A percentile compares a stretch with the other conserved stretches of the same genome.
These are phyloP conservation scores for Lecanicillium sp. DNA, from an alignment of 2,329 filamentous ascomycete genomes.

Conservation along the genomic window DNA sequence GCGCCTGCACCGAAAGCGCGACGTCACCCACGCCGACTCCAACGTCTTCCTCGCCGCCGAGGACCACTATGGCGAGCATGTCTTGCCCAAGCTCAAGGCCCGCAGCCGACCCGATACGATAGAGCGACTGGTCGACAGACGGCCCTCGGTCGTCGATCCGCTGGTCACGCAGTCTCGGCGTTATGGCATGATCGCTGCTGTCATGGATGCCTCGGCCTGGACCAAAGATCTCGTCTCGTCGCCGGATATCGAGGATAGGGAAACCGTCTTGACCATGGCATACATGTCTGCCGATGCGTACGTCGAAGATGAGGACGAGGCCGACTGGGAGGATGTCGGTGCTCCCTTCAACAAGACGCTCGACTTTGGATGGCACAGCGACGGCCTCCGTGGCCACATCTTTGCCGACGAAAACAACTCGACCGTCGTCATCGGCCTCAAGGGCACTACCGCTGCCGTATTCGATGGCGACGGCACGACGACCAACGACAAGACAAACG, in stretches of 20 bases:
- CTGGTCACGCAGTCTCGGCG: conserved; percentile 68
- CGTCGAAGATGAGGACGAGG: conserved; percentile 61
- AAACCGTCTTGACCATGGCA: conserved; percentile 76
- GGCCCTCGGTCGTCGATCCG: conserved; percentile 68
- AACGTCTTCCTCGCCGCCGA: conserved; percentile 57
- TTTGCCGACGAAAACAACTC: conserved; percentile 81
- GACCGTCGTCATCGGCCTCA: conserved; percentile 86
- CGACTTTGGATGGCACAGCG: conserved; percentile 87
- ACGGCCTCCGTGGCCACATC: conserved; percentile 86
- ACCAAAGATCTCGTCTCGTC: conserved; percentile 69
- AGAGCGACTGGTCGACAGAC: conserved; percentile 73
- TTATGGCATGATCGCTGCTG: conserved; percentile 57
- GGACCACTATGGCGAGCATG: conserved; percentile 47
- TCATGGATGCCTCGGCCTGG: conserved; percentile 70
- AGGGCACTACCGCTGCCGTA: conserved; percentile 83
- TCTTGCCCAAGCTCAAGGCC: conserved; percentile 48
- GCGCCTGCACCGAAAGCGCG: conserved; percentile 66
- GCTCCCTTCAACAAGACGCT: conserved; percentile 76
- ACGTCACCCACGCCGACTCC: conserved; percentile 53
- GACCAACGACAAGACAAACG: conserved; percentile 94
- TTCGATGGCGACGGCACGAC: conserved; percentile 97
- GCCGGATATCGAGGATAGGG: conserved; percentile 79
- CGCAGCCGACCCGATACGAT: conserved; percentile 64
- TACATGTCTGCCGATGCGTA: conserved; percentile 90
- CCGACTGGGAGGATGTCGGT: conserved; percentile 79